phyloP scores from a whole-genome alignment of 2,329 filamentous ascomycete genomes.

The Penicillium vulpinum region DNA sequence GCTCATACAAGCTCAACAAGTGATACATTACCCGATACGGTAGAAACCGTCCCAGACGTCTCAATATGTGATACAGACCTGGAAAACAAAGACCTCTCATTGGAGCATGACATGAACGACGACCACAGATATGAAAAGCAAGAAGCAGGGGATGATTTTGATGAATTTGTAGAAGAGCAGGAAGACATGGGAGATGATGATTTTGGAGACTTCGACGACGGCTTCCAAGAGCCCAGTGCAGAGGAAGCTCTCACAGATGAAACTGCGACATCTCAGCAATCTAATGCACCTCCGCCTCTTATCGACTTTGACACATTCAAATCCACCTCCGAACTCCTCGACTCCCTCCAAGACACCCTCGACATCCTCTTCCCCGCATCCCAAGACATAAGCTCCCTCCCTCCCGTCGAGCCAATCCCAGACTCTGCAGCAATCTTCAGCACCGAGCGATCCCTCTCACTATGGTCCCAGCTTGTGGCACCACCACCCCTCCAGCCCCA shows the following conservation, averaged over 20 bases:
- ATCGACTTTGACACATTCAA: conserved; percentile 58
- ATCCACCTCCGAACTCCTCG: conserved; percentile 39
- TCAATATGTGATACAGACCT: conserved; percentile 52
- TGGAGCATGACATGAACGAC: conserved; percentile 53
- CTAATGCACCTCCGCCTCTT: conserved; percentile 39
- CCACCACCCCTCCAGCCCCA: conserved; percentile 92
- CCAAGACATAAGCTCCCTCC: conserved; percentile 36
- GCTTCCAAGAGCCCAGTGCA: conserved; percentile 57
- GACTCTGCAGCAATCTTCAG: conserved; percentile 66
- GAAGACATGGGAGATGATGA: conserved; percentile 54
- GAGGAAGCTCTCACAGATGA: conserved; percentile 25
- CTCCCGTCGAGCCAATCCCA: conserved; percentile 42
- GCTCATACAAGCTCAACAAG: conserved; percentile 44
- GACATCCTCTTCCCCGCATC: conserved; percentile 48
- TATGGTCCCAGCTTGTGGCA: conserved; percentile 95
- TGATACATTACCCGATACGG: conserved; percentile 46
- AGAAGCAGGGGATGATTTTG: conserved; percentile 59
- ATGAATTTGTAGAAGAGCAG: conserved; percentile 55
- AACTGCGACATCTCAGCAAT: conserved; percentile 22
- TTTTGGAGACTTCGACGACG: conserved; percentile 67
- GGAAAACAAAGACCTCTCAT: conserved; percentile 50
- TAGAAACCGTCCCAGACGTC: conserved; percentile 46
- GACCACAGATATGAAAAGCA: conserved; percentile 52
- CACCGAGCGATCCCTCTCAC: conserved; percentile 79
- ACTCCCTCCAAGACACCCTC: conserved; percentile 41